A percentile compares a stretch with the other conserved stretches of the same genome.
phyloP scores from a whole-genome alignment of 768 basidiomycete genomes.

The Kwoniella shandongensis region DNA sequence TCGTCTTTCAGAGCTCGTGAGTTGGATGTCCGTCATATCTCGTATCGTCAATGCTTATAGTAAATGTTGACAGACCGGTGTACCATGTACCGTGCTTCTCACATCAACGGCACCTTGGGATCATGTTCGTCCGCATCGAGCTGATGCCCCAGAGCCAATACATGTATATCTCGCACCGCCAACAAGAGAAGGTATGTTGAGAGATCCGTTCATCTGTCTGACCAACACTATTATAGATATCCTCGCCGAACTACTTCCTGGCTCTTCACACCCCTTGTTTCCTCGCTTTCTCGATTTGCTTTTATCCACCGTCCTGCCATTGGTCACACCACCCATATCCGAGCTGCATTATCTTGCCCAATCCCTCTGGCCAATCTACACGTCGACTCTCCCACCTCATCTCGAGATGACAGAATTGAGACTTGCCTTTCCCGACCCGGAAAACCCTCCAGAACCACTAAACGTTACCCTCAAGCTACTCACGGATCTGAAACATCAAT shows the following conservation, averaged over 20 bases:
- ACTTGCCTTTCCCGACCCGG: constrained; percentile 3
- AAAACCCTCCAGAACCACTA: constrained; percentile 26
- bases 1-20: constrained; percentile 44
- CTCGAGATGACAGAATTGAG: constrained; percentile 26
- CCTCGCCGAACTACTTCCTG: constrained; percentile 20
- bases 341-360: constrained; percentile 39
- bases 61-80: constrained; percentile 20
- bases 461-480: constrained; percentile 43
- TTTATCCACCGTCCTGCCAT: constrained; percentile 34
- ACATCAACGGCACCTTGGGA: constrained; percentile 46
- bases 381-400: constrained; percentile 35
- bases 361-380: constrained; percentile 51
- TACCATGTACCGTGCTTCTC: constrained; percentile 38
- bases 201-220: neutral
- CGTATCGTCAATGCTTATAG: neutral
- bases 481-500: constrained; percentile 47
- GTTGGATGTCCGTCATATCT: constrained; percentile 5
- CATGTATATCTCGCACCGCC: constrained; percentile 39
- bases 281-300: constrained; percentile 50
- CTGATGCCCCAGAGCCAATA: constrained; percentile 45
- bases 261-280: constrained; percentile 42
- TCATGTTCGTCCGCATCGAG: constrained; percentile 39
- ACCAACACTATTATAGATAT: constrained; percentile 25
- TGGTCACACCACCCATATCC: constrained; percentile 23
- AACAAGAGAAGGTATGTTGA: constrained; percentile 36